These are phyloP conservation scores for Pyricularia pennisetigena DNA, from an alignment of 2,329 filamentous ascomycete species.

Conservation along the genomic window DNA sequence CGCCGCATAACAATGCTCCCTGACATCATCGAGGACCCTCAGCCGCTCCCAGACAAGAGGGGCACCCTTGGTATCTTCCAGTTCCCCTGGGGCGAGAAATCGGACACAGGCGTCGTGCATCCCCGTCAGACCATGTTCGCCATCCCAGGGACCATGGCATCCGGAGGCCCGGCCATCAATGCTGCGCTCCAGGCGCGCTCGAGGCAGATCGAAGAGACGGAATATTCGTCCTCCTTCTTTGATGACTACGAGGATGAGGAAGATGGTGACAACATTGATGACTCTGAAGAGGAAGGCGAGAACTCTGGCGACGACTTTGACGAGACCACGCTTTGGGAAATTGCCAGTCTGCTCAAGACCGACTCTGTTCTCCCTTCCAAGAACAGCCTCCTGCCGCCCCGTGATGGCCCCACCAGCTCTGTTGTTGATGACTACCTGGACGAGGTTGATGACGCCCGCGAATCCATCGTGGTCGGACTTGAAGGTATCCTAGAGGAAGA, in stretches of 20 bases:
- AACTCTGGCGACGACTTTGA: constrained; percentile 45
- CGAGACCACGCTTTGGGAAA: constrained; percentile 54
- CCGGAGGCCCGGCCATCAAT: constrained; percentile 22
- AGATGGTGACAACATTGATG: constrained; percentile 25
- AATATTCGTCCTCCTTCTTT: constrained; percentile 44
- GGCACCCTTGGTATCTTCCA: constrained; percentile 55
- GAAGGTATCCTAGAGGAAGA: constrained; percentile 11
- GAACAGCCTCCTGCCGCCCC: constrained; percentile 35
- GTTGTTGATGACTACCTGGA: constrained; percentile 23
- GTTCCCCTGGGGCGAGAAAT: constrained; percentile 56
- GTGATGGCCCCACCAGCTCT: constrained; percentile 13
- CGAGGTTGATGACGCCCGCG: constrained; percentile 15
- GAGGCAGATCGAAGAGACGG: constrained; percentile 25
- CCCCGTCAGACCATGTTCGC: constrained; percentile 24
- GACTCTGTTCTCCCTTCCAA: constrained; percentile 38
- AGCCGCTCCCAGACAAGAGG: constrained; percentile 46
- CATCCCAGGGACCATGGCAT: constrained; percentile 42
- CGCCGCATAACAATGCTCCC: constrained; percentile 49
- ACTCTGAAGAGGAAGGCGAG: constrained; percentile 22
- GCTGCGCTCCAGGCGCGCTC: constrained; percentile 22
- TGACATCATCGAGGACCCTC: constrained; percentile 53
- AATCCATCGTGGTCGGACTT: constrained; percentile 22
- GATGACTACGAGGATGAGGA: constrained; percentile 48
- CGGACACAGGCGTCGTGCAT: constrained; percentile 40
- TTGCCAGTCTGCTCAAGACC: constrained; percentile 47